Evolutionary conservation across 2,329 filamentous ascomycete species (phyloP), one percentile per base, ranked within the genome.

Genomic region (Pseudogymnoascus sp.): DNA sequence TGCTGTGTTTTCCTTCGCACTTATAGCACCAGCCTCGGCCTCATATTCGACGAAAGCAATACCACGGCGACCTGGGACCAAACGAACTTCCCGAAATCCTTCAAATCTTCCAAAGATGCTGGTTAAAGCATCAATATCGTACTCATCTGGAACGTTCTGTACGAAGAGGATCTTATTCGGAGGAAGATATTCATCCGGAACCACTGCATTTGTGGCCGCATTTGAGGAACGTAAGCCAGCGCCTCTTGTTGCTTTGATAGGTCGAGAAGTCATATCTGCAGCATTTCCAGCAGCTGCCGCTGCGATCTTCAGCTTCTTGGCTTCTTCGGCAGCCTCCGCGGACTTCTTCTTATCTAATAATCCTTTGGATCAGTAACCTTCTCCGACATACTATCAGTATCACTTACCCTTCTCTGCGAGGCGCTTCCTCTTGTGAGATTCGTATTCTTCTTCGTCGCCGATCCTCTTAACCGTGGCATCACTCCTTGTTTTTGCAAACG

Each of bases 1-100:
- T 11, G 90, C 88, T 34, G 91, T 96, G 67, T 88, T 91, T 80
- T 97, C 93, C 82, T 96, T 97, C 16, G 95, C 95, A 62, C 87
- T 88, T 71, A 96, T 96, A 28, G 95, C 93, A 43, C 91, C 92
- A 59, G 88, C 83, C 78, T 97, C 92, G 68, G 85, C 87, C 71
- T 96, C 91, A 78, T 97, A 99, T 76, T 99, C 95, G 65, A 97
- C 91, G 75, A 99, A 99, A 0, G 92, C 95, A 75, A 99, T 93
- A 2, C 91, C 91, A 67, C 86, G 88, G 61, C 93, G 82, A 31
- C 91, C 90, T 5, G 93, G 93, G 53, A 97, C 93, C 73, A 91
- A 77, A 71, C 95, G 86, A 53, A 97, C 90, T 79, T 99, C 95
- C 73, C 88, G 89, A 80, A 99, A 97, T 25, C 93, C 93, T 66